Conservation (phyloP, 805 yeast genomes). For the Wickerhamiella shivajii region DNA sequence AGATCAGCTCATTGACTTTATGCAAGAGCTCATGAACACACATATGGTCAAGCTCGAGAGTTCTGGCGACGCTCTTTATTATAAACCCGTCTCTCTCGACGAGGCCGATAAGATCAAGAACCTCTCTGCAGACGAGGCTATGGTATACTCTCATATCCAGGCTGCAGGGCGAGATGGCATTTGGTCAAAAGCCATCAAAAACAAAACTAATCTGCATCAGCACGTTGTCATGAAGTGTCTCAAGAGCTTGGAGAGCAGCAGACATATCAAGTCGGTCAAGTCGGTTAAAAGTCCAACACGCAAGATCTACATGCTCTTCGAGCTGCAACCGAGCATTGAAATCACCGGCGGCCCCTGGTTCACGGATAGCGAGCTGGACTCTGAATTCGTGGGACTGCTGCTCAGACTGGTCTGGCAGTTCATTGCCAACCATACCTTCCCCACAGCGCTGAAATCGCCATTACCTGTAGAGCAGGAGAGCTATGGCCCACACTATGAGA, state of each 20-base stretch:
- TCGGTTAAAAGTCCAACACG: constrained; percentile 84
- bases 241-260: constrained; percentile 62
- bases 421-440: constrained; percentile 62
- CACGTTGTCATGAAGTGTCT: constrained; percentile 77
- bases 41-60: constrained; percentile 57
- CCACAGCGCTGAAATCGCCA: constrained; percentile 43
- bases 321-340: constrained; percentile 84
- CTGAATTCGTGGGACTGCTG: constrained; percentile 79
- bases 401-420: constrained; percentile 78
- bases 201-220: constrained; percentile 78
- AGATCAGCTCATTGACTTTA: constrained; percentile 28
- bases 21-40: constrained; percentile 35
- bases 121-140: constrained; percentile 78
- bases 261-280: constrained; percentile 78
- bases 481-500: constrained; percentile 44
- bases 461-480: constrained; percentile 29
- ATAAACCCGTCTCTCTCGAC: constrained; percentile 54
- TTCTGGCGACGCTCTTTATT: constrained; percentile 45
- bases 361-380: constrained; percentile 86
- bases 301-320: constrained; percentile 89
- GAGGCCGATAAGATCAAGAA: constrained; percentile 66
- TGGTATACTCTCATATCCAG: constrained; percentile 82
- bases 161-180: constrained; percentile 91
- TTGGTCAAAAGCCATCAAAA: constrained; percentile 86
- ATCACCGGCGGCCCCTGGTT: constrained; percentile 99